phyloP scores from a whole-genome alignment of 2,329 filamentous ascomycete species.

The Cladorrhinum sp. region DNA sequence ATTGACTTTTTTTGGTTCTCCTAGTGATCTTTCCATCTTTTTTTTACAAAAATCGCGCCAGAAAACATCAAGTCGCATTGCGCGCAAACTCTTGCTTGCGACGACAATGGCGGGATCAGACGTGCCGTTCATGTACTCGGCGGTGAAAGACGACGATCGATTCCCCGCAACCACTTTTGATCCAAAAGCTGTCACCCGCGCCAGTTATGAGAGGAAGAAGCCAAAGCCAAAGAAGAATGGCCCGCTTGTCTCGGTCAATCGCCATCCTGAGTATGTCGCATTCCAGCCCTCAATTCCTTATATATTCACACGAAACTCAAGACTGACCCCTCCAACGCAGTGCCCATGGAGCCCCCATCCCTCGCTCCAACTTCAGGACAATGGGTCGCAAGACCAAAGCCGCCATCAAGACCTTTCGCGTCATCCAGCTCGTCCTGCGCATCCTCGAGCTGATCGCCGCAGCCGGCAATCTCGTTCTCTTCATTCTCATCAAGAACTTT shows the following conservation, averaged over 20 bases:
- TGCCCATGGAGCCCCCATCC: conserved; percentile 61
- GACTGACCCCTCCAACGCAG: conserved; percentile 32
- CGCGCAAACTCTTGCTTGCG: conserved; percentile 4
- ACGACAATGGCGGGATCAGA: conserved; percentile 33
- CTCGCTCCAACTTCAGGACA: conserved; percentile 59
- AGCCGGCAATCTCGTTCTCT: conserved; percentile 68
- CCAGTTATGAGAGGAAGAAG: conserved; percentile 66
- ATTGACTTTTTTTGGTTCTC: neutral
- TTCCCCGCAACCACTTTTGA: conserved; percentile 66
- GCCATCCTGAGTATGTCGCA: conserved; percentile 72
- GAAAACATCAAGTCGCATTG: neutral
- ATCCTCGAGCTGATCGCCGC: conserved; percentile 65
- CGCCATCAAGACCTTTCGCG: conserved; percentile 67
- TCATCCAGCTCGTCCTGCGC: conserved; percentile 66
- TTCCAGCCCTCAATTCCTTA: conserved; percentile 1
- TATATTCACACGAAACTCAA: conserved; percentile 8
- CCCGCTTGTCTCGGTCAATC: conserved; percentile 77
- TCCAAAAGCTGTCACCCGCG: conserved; percentile 79
- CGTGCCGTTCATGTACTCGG: conserved; percentile 64
- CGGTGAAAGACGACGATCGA: conserved; percentile 50
- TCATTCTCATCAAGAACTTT: conserved; percentile 72
- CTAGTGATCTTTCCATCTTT: neutral
- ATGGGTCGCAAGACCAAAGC: conserved; percentile 70
- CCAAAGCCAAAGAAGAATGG: conserved; percentile 66
- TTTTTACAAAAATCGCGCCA: neutral